phyloP scores from a whole-genome alignment of 2,329 filamentous ascomycete genomes.

The Keithomyces neogunnii region DNA sequence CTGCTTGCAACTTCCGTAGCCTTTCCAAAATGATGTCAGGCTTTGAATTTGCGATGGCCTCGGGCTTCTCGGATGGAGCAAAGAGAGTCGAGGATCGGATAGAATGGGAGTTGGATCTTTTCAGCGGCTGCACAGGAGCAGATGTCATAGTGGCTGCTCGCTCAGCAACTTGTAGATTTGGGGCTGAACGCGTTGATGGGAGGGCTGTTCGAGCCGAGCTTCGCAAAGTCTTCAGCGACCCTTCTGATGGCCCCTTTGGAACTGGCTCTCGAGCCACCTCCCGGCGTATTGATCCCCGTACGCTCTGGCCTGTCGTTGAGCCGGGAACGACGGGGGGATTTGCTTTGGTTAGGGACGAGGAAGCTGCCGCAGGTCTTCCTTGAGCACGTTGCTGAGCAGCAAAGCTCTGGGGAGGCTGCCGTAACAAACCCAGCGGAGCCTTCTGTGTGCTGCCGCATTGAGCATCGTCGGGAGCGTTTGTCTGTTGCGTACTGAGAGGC shows the following conservation, averaged over 20 bases:
- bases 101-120: slow-evolving; percentile 20
- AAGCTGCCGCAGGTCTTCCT: slow-evolving; percentile 30
- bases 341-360: slow-evolving; percentile 15
- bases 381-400: slow-evolving; percentile 57
- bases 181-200: slow-evolving; percentile 18
- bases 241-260: slow-evolving; percentile 15
- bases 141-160: slow-evolving; percentile 19
- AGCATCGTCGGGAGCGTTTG: slow-evolving; percentile 24
- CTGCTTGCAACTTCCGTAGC: slow-evolving; percentile 46
- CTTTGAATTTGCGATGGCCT: slow-evolving; percentile 41
- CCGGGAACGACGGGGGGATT: slow-evolving; percentile 16
- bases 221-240: slow-evolving; percentile 18
- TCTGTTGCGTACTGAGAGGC: slow-evolving; percentile 2
- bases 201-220: slow-evolving; percentile 18
- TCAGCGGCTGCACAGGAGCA: slow-evolving; percentile 14
- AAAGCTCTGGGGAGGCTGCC: slow-evolving; percentile 54
- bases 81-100: slow-evolving; percentile 43
- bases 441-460: slow-evolving; percentile 21
- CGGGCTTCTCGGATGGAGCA: slow-evolving; percentile 42
- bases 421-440: slow-evolving; percentile 34
- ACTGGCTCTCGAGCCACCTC: slow-evolving; percentile 17
- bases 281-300: slow-evolving; percentile 18
- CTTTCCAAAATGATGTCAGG: slow-evolving; percentile 50
- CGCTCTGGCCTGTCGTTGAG: slow-evolving; percentile 20
- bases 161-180: slow-evolving; percentile 20